Evolutionary conservation across 345 rosid species (phyloP).

Genomic region (Bruguiera gymnorhiza): DNA sequence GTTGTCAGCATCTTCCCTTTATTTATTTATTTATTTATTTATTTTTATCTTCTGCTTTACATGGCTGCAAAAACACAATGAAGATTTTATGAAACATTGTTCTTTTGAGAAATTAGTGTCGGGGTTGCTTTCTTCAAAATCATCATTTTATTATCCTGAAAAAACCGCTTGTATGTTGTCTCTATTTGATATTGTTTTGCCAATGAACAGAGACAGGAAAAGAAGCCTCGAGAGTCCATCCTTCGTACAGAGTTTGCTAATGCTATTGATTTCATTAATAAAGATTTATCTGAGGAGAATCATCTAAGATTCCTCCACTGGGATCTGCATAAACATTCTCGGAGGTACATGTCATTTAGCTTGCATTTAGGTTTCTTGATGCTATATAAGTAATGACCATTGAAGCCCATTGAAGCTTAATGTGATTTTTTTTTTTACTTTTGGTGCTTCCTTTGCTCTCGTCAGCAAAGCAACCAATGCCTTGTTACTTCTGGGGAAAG

Average conservation of each 20-base stretch:
- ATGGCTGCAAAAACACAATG: background rate
- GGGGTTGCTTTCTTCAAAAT: conserved; percentile 3
- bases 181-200: conserved; percentile 11
- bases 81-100: background rate
- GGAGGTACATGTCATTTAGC: conserved; percentile 45
- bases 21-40: background rate
- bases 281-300: conserved; percentile 75
- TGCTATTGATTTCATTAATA: conserved; percentile 90
- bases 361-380: background rate
- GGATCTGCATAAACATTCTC: conserved; percentile 86
- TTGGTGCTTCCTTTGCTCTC: conserved; percentile 3
- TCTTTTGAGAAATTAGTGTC: background rate
- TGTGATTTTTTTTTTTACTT: conserved; percentile 6
- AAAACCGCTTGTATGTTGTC: conserved; percentile 14
- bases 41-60: background rate
- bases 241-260: conserved; percentile 92
- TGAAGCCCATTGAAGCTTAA: background rate
- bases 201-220: conserved; percentile 53
- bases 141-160: conserved; percentile 5
- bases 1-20: background rate
- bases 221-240: conserved; percentile 89
- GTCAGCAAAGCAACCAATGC: conserved; percentile 79
- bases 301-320: conserved; percentile 77
- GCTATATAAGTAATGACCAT: background rate
- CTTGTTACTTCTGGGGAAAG: conserved; percentile 74